Percentiles rank a stretch among this genome's conserved stretches.
Evolutionary conservation across 768 basidiomycete genomes (phyloP).

Genomic region (Panaeolus papilionaceus): DNA sequence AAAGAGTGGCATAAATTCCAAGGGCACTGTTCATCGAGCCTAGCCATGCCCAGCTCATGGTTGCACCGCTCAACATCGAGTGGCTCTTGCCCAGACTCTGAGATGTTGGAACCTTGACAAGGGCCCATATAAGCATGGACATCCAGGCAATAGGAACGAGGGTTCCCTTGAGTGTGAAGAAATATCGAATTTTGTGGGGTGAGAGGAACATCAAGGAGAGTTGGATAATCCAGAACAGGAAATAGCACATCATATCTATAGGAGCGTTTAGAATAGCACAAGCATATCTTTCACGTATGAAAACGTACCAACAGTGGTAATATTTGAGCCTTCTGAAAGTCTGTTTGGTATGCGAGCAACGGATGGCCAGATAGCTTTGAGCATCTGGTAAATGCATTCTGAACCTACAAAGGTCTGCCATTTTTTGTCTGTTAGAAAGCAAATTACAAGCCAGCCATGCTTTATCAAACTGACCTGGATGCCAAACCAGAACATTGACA

Average conservation of each 20-base stretch:
- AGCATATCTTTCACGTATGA: not conserved
- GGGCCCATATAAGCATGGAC: slow-evolving; percentile 81
- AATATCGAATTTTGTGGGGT: slow-evolving; percentile 76
- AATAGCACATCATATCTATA: slow-evolving; percentile 74
- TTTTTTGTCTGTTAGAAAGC: not conserved
- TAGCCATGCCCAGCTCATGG: slow-evolving; percentile 81
- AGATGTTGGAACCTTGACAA: slow-evolving; percentile 68
- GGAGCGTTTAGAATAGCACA: slow-evolving; percentile 4
- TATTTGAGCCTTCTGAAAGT: slow-evolving; percentile 59
- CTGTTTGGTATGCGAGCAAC: slow-evolving; percentile 68
- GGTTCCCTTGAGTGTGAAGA: slow-evolving; percentile 75
- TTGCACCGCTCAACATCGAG: slow-evolving; percentile 55
- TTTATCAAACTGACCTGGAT: slow-evolving; percentile 56
- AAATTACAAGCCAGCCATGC: not conserved
- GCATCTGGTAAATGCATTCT: slow-evolving; percentile 83
- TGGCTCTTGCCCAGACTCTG: slow-evolving; percentile 63
- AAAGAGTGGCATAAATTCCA: slow-evolving; percentile 74
- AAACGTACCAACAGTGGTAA: slow-evolving; percentile 63
- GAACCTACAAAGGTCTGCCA: slow-evolving; percentile 61
- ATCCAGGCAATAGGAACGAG: slow-evolving; percentile 71
- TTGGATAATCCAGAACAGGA: slow-evolving; percentile 80
- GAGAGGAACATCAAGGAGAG: slow-evolving; percentile 79
- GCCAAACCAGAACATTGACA: slow-evolving; percentile 86
- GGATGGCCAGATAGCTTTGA: slow-evolving; percentile 86
- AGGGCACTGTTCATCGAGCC: slow-evolving; percentile 77